Conservation (phyloP, 257 asterid species). For the Plantago elongata region DNA sequence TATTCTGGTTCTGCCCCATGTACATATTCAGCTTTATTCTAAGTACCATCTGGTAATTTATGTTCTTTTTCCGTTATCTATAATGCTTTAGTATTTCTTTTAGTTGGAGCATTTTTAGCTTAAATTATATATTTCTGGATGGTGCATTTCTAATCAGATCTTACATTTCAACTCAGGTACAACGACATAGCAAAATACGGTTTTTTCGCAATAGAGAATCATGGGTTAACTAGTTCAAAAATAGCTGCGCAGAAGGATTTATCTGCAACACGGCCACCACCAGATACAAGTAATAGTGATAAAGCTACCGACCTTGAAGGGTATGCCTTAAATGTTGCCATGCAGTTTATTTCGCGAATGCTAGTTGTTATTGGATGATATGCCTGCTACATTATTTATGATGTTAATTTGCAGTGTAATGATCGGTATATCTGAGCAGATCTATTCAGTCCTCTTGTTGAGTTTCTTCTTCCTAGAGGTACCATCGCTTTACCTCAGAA, state of each 20-base stretch:
- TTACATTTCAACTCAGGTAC: slow-evolving; percentile 50
- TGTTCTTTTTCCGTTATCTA: slow-evolving; percentile 13
- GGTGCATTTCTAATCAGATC: slow-evolving; percentile 16
- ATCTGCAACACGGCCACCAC: slow-evolving; percentile 18
- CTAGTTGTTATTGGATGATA: slow-evolving; percentile 4
- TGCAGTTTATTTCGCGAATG: slow-evolving; percentile 15
- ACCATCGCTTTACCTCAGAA: slow-evolving; percentile 6
- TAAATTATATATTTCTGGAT: slow-evolving; percentile 7
- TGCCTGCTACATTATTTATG: not conserved
- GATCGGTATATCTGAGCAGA: slow-evolving; percentile 84
- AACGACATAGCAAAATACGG: slow-evolving; percentile 86
- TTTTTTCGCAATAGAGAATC: slow-evolving; percentile 54
- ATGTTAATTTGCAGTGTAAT: slow-evolving; percentile 42
- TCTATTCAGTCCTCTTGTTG: slow-evolving; percentile 76
- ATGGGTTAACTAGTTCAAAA: slow-evolving; percentile 34
- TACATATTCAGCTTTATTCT: slow-evolving; percentile 86
- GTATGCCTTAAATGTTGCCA: slow-evolving; percentile 31
- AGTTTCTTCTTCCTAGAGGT: slow-evolving; percentile 94
- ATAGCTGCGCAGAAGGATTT: slow-evolving; percentile 38
- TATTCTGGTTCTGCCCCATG: slow-evolving; percentile 95
- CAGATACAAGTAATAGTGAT: slow-evolving; percentile 31
- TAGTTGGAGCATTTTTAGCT: not conserved
- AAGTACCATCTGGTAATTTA: slow-evolving; percentile 74
- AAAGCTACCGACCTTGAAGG: slow-evolving; percentile 64
- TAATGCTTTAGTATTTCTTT: not conserved